A percentile compares a stretch with the other conserved stretches of the same genome.
Evolutionary conservation across 805 yeast genomes (phyloP).

Genomic region (Cyberlindnera meyerae): DNA sequence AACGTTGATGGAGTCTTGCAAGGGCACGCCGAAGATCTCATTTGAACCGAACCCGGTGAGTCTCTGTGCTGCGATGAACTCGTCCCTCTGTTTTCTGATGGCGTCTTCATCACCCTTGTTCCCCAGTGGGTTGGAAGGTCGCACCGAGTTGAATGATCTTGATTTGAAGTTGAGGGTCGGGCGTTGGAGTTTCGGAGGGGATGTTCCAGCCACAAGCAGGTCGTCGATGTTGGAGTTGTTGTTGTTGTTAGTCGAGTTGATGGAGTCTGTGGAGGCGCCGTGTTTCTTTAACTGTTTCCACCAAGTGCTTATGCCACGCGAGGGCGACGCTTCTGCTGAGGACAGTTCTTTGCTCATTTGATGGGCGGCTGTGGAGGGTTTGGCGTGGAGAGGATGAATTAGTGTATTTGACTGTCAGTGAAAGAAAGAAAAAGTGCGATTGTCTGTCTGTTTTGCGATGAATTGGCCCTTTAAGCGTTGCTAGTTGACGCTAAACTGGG

Average conservation of each 20-base stretch:
- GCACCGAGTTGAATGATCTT: conserved; percentile 28
- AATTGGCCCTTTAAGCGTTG: too few relatives aligned
- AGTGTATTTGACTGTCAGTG: too few relatives aligned
- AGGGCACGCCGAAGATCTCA: conserved; percentile 73
- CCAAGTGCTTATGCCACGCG: conserved; percentile 34
- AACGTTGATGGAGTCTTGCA: conserved; percentile 61
- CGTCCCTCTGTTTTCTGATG: conserved; percentile 34
- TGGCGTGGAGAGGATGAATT: too few relatives aligned
- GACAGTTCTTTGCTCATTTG: conserved; percentile 12
- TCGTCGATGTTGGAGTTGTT: conserved; percentile 4
- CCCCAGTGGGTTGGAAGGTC: conserved; percentile 6
- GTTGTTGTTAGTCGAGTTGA: conserved; percentile 7
- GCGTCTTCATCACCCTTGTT: conserved; percentile 9
- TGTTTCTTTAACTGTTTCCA: conserved; percentile 36
- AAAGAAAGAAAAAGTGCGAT: too few relatives aligned
- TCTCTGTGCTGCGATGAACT: conserved; percentile 29
- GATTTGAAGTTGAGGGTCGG: conserved; percentile 33
- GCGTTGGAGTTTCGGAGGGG: too few relatives aligned
- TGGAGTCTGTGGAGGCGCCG: conserved; percentile 22
- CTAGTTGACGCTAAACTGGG: too few relatives aligned
- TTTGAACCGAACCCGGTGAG: conserved; percentile 36
- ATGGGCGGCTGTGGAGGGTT: too few relatives aligned
- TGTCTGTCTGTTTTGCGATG: too few relatives aligned
- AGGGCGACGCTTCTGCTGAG: conserved; percentile 28
- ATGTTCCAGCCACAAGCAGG: too few relatives aligned